Percentiles rank a stretch among this genome's conserved stretches.
These are phyloP conservation scores for Kodamaea arcana DNA, from an alignment of 1,139 yeast genomes.

Conservation along the genomic window DNA sequence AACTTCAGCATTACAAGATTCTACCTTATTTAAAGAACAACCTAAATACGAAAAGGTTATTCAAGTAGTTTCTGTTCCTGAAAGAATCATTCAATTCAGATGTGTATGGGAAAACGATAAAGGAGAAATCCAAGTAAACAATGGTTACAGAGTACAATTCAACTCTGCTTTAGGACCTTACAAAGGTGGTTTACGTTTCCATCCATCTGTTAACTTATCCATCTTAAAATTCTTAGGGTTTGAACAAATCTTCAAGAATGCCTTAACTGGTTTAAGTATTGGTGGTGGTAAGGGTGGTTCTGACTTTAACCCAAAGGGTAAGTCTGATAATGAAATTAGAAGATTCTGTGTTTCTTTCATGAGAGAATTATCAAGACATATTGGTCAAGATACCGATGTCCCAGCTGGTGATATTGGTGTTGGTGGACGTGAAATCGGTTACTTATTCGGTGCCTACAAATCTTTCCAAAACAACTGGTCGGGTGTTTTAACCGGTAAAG, in stretches of 20 bases:
- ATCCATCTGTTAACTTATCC: constrained; percentile 93
- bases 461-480: constrained; percentile 88
- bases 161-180: constrained; percentile 98
- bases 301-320: constrained; percentile 95
- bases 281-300: constrained; percentile 99
- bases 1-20: constrained; percentile 81
- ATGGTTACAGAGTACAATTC: constrained; percentile 98
- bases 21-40: constrained; percentile 81
- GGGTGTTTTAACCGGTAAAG: constrained; percentile 98
- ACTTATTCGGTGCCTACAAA: constrained; percentile 96
- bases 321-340: constrained; percentile 89
- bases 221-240: constrained; percentile 94
- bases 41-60: constrained; percentile 89
- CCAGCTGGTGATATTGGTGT: constrained; percentile 98
- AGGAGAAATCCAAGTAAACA: constrained; percentile 88
- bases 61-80: constrained; percentile 91
- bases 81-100: constrained; percentile 94
- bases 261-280: constrained; percentile 93
- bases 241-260: constrained; percentile 98
- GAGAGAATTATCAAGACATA: constrained; percentile 93
- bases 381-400: constrained; percentile 95
- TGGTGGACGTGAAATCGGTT: constrained; percentile 91
- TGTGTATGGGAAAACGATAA: constrained; percentile 97
- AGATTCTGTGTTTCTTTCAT: constrained; percentile 94
- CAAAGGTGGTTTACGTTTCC: constrained; percentile 98